Base-by-base conservation (phyloP, 148 eudicot species). In the Gaultheria prostrata region DNA sequence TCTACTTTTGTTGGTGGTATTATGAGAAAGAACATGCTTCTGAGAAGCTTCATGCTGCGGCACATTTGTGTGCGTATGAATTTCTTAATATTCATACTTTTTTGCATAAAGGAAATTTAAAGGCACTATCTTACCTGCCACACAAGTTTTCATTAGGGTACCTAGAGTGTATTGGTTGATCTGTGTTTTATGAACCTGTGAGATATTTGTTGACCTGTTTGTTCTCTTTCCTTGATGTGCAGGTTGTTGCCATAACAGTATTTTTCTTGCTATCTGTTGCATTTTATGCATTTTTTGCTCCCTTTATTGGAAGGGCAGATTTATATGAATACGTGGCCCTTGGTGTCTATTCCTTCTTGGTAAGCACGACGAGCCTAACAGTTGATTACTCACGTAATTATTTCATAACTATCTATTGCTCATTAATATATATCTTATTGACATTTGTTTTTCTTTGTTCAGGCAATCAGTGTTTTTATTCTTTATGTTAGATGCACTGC, bases 221-320 rank as follows among this genome's bases (percentile, higher is more conserved):
- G 43, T 50, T 49, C 56, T 6, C 32, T 75, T 59, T 73, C 86
- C 78, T 69, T 82, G 83, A 8, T 85, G 73, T 79, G 84, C 94
- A 95, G 98, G 94, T 95, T 83, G 95, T 95, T 89, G 98, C 97
- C 72, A 91, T 93, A 71, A 93, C 95, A 30, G 97, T 95, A 67
- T 95, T 90, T 75, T 92, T 89, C 90, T 86, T 95, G 89, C 90
- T 95, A 53, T 89, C 93, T 56, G 92, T 95, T 83, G 98, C 95
- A 63, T 95, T 91, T 84, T 95, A 92, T 85, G 95, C 94, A 56
- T 95, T 95, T 88, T 92, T 90, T 80, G 97, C 97, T 67, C 98
- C 98, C 63, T 95, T 95, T 88, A 92, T 95, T 83, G 93, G 93
- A 79, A 91, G 90, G 89, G 72, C 35, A 35, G 88, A 86, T 77